Conservation (phyloP, 225 moss, liverwort and hornwort genomes). For the Antitrichia curtipendula region DNA sequence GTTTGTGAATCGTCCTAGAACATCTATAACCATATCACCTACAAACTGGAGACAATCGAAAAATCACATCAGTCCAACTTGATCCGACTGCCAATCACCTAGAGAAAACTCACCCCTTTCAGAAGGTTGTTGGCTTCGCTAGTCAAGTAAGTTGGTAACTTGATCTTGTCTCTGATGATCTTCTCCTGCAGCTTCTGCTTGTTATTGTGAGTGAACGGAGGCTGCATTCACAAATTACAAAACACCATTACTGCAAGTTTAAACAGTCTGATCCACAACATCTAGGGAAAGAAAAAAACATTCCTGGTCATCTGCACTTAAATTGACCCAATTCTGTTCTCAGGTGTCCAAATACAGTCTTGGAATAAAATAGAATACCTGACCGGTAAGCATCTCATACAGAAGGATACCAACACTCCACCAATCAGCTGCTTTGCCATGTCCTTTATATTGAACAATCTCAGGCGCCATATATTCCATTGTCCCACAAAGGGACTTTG, state of each 20-base stretch:
- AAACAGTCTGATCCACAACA: background rate
- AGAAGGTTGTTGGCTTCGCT: constrained; percentile 67
- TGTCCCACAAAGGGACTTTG: constrained; percentile 92
- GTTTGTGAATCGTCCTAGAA: background rate
- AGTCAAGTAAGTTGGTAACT: constrained; percentile 73
- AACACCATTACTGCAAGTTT: background rate
- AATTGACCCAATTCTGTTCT: background rate
- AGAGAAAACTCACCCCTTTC: constrained; percentile 52
- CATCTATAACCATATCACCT: background rate
- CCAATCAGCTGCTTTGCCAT: constrained; percentile 94
- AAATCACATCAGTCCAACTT: background rate
- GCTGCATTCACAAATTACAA: constrained; percentile 35
- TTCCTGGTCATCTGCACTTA: background rate
- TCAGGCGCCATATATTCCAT: constrained; percentile 99
- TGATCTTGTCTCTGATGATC: constrained; percentile 82
- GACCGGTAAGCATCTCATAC: constrained; percentile 95
- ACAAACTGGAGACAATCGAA: background rate
- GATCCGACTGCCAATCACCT: background rate
- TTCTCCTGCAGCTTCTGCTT: constrained; percentile 85
- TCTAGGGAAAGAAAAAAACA: background rate
- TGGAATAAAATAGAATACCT: constrained; percentile 22
- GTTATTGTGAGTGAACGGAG: constrained; percentile 77
- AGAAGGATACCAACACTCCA: constrained; percentile 97
- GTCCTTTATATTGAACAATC: constrained; percentile 72
- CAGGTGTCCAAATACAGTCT: background rate